Evolutionary conservation across 2,329 filamentous ascomycete species (phyloP).

Genomic region (Pseudocercospora fijiensis): DNA sequence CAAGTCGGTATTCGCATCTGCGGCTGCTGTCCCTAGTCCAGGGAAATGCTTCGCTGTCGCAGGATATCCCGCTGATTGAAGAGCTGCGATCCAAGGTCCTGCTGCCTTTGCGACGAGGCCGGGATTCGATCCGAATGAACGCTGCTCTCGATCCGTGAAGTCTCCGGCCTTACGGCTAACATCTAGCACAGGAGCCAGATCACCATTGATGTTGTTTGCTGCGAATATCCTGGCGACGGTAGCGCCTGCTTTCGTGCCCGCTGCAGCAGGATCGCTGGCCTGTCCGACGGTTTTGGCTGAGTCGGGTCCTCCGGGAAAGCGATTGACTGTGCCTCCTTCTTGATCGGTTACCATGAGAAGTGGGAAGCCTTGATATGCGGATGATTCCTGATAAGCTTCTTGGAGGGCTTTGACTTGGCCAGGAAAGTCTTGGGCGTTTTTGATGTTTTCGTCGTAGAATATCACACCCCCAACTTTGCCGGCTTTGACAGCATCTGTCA

Average conservation of each 20-base stretch:
- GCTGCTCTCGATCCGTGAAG: constrained; percentile 21
- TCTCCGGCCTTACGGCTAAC: constrained; percentile 17
- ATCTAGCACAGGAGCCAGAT: constrained; percentile 24
- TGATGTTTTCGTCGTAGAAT: constrained; percentile 23
- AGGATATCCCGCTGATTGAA: constrained; percentile 15
- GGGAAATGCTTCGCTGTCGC: constrained; percentile 27
- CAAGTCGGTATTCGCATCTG: constrained; percentile 19
- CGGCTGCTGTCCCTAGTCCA: constrained; percentile 16
- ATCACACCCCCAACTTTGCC: constrained; percentile 25
- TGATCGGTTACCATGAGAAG: constrained; percentile 23
- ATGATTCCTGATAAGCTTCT: constrained; percentile 16
- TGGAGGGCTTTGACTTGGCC: constrained; percentile 17
- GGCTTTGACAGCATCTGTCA: constrained; percentile 12
- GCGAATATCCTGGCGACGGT: constrained; percentile 15
- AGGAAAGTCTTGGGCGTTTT: constrained; percentile 12
- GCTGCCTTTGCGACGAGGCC: constrained; percentile 9
- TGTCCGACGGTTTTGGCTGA: constrained; percentile 19
- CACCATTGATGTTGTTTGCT: constrained; percentile 19
- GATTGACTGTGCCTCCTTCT: constrained; percentile 23
- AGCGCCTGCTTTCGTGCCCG: constrained; percentile 11
- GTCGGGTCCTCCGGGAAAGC: constrained; percentile 20
- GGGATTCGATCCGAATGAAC: constrained; percentile 20
- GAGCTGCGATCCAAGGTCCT: constrained; percentile 17
- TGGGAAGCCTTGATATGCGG: constrained; percentile 16
- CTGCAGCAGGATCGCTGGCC: constrained; percentile 10